Evolutionary conservation across 2,329 filamentous ascomycete genomes (phyloP), one percentile per base, ranked within the genome.

Genomic region (Pyrenophora seminiperda): DNA sequence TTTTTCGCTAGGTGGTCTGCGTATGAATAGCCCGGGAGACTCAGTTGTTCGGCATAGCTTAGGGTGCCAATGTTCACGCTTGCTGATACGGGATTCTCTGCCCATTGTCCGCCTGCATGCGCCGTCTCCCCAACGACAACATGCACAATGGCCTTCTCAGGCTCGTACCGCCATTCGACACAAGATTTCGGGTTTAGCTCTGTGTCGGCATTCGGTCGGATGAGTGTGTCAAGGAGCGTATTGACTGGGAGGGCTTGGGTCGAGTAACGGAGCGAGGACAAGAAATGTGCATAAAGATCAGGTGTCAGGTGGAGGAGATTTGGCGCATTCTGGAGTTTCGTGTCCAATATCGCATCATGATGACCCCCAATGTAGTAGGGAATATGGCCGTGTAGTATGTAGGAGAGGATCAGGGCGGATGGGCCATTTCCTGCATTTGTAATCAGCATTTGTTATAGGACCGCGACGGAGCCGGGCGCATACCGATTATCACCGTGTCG

Each of bases 11-110:
- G 75, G 61, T 85, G 79, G 7, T 82, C 77, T 2, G 76, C 74
- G 59, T 83, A 83, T 5, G 78, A 79, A 62, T 84, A 85, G 0
- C 80, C 83, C 0, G 83, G 83, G 19, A 86, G 71, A 11, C 81
- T 84, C 5, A 86, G 73, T 77, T 84, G 82, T 50, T 83, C 81
- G 2, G 82, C 81, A 71, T 86, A 85, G 65, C 82, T 85, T 66
- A 86, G 63, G 0, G 83, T 81, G 34, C 80, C 81, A 54, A 85
- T 83, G 48, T 83, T 77, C 67, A 77, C 79, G 62, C 78, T 82
- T 3, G 79, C 77, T 19, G 74, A 73, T 11, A 77, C 73, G 0
- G 79, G 76, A 47, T 82, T 78, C 41, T 82, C 80, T 1, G 78
- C 79, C 83, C 83, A 86, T 63, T 85, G 83, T 5, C 83, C 83